Evolutionary conservation across 2,329 filamentous ascomycete species (phyloP).

Genomic region (Trichocomaceae sp.): DNA sequence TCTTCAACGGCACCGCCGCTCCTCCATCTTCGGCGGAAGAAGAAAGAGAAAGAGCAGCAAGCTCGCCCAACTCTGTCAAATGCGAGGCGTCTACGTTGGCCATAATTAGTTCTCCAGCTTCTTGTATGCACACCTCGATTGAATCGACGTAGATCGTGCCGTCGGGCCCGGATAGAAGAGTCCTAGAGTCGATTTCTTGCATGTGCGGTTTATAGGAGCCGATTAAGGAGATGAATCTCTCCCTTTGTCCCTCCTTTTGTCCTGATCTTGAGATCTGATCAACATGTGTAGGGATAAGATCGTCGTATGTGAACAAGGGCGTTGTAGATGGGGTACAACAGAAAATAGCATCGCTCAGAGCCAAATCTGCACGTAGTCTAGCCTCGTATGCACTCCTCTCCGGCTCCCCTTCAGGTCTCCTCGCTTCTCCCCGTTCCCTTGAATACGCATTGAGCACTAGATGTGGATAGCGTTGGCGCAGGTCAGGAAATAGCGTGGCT

Average conservation of each 20-base stretch:
- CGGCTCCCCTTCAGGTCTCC: neutral
- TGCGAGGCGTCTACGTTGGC: slow-evolving; percentile 32
- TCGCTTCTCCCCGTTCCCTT: slow-evolving; percentile 44
- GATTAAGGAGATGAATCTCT: slow-evolving; percentile 46
- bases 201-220: slow-evolving; percentile 51
- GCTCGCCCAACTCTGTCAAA: slow-evolving; percentile 39
- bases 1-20: slow-evolving; percentile 20
- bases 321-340: slow-evolving; percentile 44
- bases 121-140: slow-evolving; percentile 39
- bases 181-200: slow-evolving; percentile 44
- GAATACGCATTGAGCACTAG: slow-evolving; percentile 33
- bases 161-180: slow-evolving; percentile 46
- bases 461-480: slow-evolving; percentile 33
- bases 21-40: slow-evolving; percentile 10
- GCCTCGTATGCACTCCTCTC: slow-evolving; percentile 30
- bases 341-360: slow-evolving; percentile 40
- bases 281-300: slow-evolving; percentile 19
- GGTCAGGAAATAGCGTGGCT: slow-evolving; percentile 22
- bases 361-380: slow-evolving; percentile 24
- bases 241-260: neutral
- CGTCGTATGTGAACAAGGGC: slow-evolving; percentile 37
- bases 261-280: slow-evolving; percentile 13
- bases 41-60: too few species aligned
- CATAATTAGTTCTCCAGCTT: slow-evolving; percentile 43
- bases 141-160: slow-evolving; percentile 63